Base-by-base conservation (phyloP, 495 filamentous ascomycete species). In the Penicillium argentinense region DNA sequence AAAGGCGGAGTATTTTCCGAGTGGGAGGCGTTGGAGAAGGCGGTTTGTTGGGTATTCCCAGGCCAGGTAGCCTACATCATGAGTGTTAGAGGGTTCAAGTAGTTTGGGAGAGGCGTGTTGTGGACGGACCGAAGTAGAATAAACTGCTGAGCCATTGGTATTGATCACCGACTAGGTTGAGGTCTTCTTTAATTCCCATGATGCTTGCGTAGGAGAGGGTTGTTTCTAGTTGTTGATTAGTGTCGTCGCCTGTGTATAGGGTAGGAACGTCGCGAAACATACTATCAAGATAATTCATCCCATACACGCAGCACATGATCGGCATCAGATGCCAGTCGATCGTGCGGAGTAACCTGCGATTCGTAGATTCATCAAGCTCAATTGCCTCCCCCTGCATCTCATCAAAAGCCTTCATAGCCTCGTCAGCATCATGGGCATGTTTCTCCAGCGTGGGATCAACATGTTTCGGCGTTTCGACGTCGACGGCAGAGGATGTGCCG, bases 291-390 rank as follows among this genome's bases (percentile, higher is more conserved):
- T 75, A 86, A 49, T 85, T 82, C 65, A 86, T 75, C 5, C 79
- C 80, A 47, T 86, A 85, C 6, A 84, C 69, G 29, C 78, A 56
- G 42, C 82, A 86, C 57, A 86, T 64, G 34, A 79, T 71, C 0
- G 82, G 82, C 78, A 86, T 81, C 47, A 86, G 57, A 51, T 83
- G 73, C 59, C 67, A 68, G 50, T 86, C 82, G 40, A 86, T 86
- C 19, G 71, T 80, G 16, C 63, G 58, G 19, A 86, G 47, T 11
- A 85, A 48, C 12, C 70, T 71, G 40, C 70, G 77, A 43, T 80
- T 84, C 3, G 78, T 81, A 26, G 67, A 64, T 45, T 74, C 79
- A 27, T 79, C 78, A n/a, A 84, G 56, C 18, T 71, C 59, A 26
- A 82, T 64, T 0, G 66, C 33, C 50, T 80, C 71, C 2, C 78